phyloP scores from a whole-genome alignment of 2,329 filamentous ascomycete genomes.

The Hymenoscyphus salicellus region DNA sequence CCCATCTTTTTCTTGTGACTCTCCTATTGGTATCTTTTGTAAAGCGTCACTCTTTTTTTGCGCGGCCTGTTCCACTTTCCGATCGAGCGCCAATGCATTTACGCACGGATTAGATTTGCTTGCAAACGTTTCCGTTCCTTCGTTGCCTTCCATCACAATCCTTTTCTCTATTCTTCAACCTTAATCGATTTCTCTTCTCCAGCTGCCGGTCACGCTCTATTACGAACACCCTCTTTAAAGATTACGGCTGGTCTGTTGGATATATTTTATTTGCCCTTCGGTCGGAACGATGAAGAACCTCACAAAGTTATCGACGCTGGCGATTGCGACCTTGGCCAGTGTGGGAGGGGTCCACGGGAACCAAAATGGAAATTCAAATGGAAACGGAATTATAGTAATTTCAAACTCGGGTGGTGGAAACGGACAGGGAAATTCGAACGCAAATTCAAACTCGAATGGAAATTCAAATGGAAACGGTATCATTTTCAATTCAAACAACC shows the following conservation, averaged over 20 bases:
- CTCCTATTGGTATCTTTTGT: slow-evolving; percentile 5
- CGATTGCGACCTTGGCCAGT: not conserved
- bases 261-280: not conserved
- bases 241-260: slow-evolving; percentile 32
- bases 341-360: not conserved
- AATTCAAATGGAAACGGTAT: no score
- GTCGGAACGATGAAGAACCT: slow-evolving; percentile 2
- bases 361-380: no score
- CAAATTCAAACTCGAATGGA: no score
- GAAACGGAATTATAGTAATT: no score
- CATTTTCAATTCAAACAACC: no score
- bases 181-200: slow-evolving; percentile 24
- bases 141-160: slow-evolving; percentile 16
- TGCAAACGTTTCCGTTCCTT: slow-evolving; percentile 26
- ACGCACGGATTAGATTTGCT: slow-evolving; percentile 26
- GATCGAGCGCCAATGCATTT: slow-evolving; percentile 27
- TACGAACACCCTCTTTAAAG: slow-evolving; percentile 25
- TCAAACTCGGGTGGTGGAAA: no score
- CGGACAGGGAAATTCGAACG: no score
- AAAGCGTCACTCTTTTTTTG: slow-evolving; percentile 16
- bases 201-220: slow-evolving; percentile 34
- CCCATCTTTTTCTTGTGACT: slow-evolving; percentile 3
- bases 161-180: slow-evolving; percentile 11
- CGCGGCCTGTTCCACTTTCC: slow-evolving; percentile 22
- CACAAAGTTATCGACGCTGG: not conserved